Percentiles rank a stretch among this genome's conserved stretches.
These are phyloP conservation scores for Termitomyces sp. DNA, from an alignment of 768 basidiomycete species.

Conservation along the genomic window DNA sequence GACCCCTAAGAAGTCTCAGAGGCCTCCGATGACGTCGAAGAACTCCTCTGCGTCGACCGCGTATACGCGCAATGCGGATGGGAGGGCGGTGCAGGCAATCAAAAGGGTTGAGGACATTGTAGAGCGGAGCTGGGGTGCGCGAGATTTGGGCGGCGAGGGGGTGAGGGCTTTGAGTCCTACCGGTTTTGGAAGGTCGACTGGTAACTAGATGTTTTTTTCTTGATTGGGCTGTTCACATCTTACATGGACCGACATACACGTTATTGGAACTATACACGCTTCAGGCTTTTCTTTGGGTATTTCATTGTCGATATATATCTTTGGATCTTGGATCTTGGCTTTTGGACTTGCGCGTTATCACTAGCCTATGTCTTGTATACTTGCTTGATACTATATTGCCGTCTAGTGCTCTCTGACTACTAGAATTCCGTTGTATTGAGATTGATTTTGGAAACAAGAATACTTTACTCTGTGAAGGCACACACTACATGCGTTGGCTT, in stretches of 20 bases:
- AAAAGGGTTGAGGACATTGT: constrained; percentile 34
- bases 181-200: constrained; percentile 16
- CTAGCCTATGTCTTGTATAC: neutral
- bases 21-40: constrained; percentile 4
- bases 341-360: neutral
- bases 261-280: neutral
- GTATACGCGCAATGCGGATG: constrained; percentile 5
- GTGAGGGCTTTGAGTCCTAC: constrained; percentile 21
- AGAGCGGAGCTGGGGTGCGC: constrained; percentile 28
- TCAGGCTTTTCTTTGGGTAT: neutral
- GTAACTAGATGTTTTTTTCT: neutral
- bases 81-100: constrained; percentile 21
- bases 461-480: too few species aligned
- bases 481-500: neutral
- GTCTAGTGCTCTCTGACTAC: neutral
- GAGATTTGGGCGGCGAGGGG: constrained; percentile 18
- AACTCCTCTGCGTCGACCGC: constrained; percentile 2
- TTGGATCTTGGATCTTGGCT: neutral
- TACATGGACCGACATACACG: neutral
- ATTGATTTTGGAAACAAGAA: too few species aligned
- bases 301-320: neutral
- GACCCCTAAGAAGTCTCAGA: constrained; percentile 1
- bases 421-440: neutral
- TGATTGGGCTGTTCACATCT: neutral
- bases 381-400: neutral